A percentile compares a stretch with the other conserved stretches of the same genome.
phyloP scores from a whole-genome alignment of 73 alveolate genomes.

The Uronychia setigera region DNA sequence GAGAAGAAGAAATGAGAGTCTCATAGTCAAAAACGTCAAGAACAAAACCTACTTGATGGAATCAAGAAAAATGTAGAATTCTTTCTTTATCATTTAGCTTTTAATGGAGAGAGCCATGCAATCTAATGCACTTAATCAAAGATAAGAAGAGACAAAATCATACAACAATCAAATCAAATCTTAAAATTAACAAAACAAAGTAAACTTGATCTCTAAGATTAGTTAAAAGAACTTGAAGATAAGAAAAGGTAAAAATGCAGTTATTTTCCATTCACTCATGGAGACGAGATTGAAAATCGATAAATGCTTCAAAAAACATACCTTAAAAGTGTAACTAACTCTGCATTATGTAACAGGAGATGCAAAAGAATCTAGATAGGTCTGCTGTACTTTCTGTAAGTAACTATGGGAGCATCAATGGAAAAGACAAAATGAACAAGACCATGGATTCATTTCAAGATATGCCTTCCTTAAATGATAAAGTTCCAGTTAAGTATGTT shows the following conservation, averaged over 20 bases:
- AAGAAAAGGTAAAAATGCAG: neutral
- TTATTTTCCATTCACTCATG: constrained; percentile 37
- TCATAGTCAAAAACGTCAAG: constrained; percentile 5
- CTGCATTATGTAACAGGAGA: neutral
- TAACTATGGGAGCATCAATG: constrained; percentile 3
- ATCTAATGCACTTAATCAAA: neutral
- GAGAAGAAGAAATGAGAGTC: neutral
- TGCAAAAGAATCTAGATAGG: neutral
- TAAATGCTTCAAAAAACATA: neutral
- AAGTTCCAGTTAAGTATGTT: constrained; percentile 35
- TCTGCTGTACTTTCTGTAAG: neutral
- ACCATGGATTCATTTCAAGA: neutral
- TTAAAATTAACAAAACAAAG: neutral
- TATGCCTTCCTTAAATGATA: constrained; percentile 4
- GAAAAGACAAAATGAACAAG: neutral
- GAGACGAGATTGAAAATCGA: constrained; percentile 32
- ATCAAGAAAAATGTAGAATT: constrained; percentile 4
- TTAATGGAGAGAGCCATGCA: neutral
- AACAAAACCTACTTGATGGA: neutral
- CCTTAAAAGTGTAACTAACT: constrained; percentile 1
- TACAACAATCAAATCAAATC: neutral
- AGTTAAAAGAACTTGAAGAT: neutral
- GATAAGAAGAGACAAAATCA: neutral
- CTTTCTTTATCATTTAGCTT: neutral
- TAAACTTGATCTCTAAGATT: neutral